Percentiles rank a stretch among this genome's conserved stretches.
Evolutionary conservation across 768 basidiomycete species (phyloP).

Genomic region (Psilocybe azurescens): DNA sequence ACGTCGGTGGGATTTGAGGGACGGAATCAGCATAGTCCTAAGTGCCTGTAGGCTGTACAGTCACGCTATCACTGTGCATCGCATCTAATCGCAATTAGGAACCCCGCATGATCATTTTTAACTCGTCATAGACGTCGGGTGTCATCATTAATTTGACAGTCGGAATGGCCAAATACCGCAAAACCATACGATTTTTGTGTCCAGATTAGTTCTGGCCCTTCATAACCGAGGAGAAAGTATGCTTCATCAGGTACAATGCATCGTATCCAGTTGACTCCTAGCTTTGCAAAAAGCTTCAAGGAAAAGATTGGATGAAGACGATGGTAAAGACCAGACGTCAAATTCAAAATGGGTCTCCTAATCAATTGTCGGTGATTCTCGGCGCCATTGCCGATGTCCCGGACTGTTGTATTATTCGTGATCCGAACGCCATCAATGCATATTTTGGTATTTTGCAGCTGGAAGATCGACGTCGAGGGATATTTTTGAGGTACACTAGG

Average conservation of each 20-base stretch:
- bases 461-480: neutral
- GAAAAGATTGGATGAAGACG: neutral
- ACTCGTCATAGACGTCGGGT: constrained; percentile 1
- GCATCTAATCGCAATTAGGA: neutral
- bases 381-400: neutral
- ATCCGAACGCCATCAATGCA: neutral
- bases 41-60: constrained; percentile 15
- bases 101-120: constrained; percentile 18
- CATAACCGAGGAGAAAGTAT: neutral
- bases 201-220: neutral
- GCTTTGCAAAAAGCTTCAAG: neutral
- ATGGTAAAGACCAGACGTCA: neutral
- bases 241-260: too few relatives aligned
- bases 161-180: constrained; percentile 15
- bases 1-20: neutral
- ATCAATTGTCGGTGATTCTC: neutral
- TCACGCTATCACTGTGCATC: neutral
- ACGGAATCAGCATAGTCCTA: neutral
- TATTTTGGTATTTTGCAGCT: neutral
- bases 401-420: neutral
- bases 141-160: constrained; percentile 18
- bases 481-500: neutral
- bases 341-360: neutral
- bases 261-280: too few relatives aligned
- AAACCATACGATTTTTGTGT: neutral